Evolutionary conservation across 108 stramenopile genomes (phyloP).

Genomic region (Skeletonema costatum): DNA sequence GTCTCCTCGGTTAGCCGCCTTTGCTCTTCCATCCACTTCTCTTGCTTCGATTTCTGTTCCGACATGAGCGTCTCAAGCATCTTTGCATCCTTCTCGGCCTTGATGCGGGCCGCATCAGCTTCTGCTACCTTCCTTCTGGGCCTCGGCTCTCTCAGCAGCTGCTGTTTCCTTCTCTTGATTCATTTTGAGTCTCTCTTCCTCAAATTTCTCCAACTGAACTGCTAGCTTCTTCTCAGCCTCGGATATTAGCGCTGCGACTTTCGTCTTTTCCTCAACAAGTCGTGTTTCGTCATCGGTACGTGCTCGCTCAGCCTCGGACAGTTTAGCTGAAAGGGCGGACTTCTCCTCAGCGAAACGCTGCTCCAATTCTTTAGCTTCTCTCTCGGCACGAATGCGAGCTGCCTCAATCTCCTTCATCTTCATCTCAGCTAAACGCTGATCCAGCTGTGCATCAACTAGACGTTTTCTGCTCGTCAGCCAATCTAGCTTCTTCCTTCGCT

Average conservation of each 20-base stretch:
- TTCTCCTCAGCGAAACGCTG: not conserved
- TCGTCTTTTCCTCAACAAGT: not conserved
- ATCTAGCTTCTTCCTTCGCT: slow-evolving; percentile 2
- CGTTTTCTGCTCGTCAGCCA: not conserved
- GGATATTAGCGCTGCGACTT: not conserved
- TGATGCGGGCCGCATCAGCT: not conserved
- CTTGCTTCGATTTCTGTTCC: not conserved
- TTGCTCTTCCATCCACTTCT: not conserved
- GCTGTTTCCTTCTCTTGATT: not conserved
- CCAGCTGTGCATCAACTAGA: not conserved
- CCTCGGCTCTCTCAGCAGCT: not conserved
- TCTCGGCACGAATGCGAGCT: not conserved
- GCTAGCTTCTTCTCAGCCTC: not conserved
- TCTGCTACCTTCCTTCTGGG: not conserved
- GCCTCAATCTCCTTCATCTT: not conserved
- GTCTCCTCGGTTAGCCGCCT: not conserved
- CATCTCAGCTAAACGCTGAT: slow-evolving; percentile 9
- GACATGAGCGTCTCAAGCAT: not conserved
- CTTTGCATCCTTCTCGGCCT: not conserved
- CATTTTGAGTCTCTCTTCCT: slow-evolving; percentile 1
- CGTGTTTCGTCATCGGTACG: slow-evolving; percentile 1
- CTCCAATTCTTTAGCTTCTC: not conserved
- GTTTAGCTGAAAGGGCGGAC: not conserved
- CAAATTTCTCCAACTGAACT: not conserved
- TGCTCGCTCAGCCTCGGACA: not conserved